Conservation (phyloP, 1,284 basidiomycete species). For the Trichosporon coremiiforme region DNA sequence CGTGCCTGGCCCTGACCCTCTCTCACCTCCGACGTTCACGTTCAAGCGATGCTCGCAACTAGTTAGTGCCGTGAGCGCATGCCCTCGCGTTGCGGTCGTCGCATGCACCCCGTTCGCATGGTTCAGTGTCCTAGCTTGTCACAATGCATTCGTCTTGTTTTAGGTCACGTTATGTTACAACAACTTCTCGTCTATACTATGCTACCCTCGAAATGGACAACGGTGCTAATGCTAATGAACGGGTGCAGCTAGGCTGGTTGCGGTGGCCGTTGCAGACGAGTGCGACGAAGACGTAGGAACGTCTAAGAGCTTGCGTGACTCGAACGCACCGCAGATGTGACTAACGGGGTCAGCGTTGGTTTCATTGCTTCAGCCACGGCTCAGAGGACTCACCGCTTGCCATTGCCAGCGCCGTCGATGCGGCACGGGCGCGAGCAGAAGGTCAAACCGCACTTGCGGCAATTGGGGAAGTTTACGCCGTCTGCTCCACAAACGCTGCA, state of each 20-base stretch:
- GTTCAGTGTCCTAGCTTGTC: neutral
- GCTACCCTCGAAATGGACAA: neutral
- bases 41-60: too few relatives aligned
- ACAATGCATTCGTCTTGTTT: neutral
- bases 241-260: neutral
- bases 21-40: too few relatives aligned
- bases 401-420: constrained; percentile 49
- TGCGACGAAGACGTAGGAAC: constrained; percentile 12
- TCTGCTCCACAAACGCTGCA: constrained; percentile 47
- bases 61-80: too few relatives aligned
- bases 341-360: constrained; percentile 18
- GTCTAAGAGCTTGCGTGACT: constrained; percentile 34
- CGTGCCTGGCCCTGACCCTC: constrained; percentile 4
- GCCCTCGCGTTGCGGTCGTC: too few relatives aligned
- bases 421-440: constrained; percentile 52
- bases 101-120: too few relatives aligned
- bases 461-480: constrained; percentile 53
- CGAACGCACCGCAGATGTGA: constrained; percentile 47
- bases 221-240: constrained; percentile 6
- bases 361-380: too few relatives aligned
- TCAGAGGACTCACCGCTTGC: constrained; percentile 40
- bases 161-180: neutral
- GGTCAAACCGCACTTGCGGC: constrained; percentile 48
- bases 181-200: neutral
- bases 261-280: neutral